Evolutionary conservation across 1,139 yeast genomes (phyloP).

Genomic region (Hansenula lynferdii): DNA sequence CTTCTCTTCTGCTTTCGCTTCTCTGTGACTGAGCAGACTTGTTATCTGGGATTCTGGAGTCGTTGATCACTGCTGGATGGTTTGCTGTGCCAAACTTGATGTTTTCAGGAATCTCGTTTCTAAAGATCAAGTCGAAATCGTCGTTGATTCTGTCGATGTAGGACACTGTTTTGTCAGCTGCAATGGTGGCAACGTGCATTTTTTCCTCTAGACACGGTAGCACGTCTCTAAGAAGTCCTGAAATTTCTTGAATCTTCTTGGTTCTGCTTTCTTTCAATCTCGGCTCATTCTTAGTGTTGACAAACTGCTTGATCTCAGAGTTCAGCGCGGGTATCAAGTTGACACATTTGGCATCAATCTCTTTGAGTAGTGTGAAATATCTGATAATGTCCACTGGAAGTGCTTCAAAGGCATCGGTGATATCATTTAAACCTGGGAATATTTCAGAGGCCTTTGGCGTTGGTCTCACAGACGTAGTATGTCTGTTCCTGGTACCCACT

Average conservation of each 20-base stretch:
- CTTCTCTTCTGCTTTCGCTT: constrained; percentile 84
- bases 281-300: constrained; percentile 24
- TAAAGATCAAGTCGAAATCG: constrained; percentile 69
- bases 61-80: constrained; percentile 81
- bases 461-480: constrained; percentile 2
- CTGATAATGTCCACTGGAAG: constrained; percentile 80
- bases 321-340: constrained; percentile 66
- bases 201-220: constrained; percentile 95
- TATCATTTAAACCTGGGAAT: constrained; percentile 83
- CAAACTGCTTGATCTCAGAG: constrained; percentile 50
- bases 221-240: constrained; percentile 55
- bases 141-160: constrained; percentile 72
- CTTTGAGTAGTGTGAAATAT: constrained; percentile 83
- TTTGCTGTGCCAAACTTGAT: constrained; percentile 64
- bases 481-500: background rate
- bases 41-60: constrained; percentile 39
- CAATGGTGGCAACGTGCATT: constrained; percentile 94
- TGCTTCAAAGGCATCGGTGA: constrained; percentile 88
- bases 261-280: constrained; percentile 8
- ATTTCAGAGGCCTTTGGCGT: constrained; percentile 27
- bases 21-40: constrained; percentile 67
- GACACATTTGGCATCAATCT: constrained; percentile 92
- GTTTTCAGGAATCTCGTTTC: constrained; percentile 64
- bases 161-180: constrained; percentile 70
- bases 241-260: constrained; percentile 27